Conservation (phyloP, 805 yeast species). For the Yarrowia phangngaensis region DNA sequence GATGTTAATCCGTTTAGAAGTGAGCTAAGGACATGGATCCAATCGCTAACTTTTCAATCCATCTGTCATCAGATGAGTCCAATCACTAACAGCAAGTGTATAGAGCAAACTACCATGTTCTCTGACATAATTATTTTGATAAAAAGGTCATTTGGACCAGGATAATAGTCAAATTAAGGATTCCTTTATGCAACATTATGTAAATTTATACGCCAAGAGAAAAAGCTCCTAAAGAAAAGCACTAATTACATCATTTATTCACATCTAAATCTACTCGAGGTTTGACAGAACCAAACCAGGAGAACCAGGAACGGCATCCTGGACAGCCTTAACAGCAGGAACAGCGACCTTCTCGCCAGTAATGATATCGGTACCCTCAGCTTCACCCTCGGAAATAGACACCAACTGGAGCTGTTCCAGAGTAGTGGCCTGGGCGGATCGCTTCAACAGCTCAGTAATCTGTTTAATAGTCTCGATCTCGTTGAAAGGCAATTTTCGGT, state of each 20-base stretch:
- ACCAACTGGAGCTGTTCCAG: conserved; percentile 59
- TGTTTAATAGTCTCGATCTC: conserved; percentile 63
- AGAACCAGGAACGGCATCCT: conserved; percentile 80
- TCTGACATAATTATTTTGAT: no score
- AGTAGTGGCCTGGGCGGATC: conserved; percentile 58
- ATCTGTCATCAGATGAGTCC: no score
- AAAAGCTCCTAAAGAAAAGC: background rate
- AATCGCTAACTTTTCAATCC: no score
- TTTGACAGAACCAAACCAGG: conserved; percentile 83
- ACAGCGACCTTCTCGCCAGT: conserved; percentile 69
- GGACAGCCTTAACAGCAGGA: conserved; percentile 60
- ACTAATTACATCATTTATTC: background rate
- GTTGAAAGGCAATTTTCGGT: conserved; percentile 79
- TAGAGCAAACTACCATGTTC: no score
- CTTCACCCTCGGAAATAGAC: conserved; percentile 58
- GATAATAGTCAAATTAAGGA: no score
- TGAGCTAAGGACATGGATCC: no score
- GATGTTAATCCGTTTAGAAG: no score
- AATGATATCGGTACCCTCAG: conserved; percentile 57
- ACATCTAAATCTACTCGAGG: conserved; percentile 39
- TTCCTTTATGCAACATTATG: no score
- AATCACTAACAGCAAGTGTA: no score
- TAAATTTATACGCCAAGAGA: no score
- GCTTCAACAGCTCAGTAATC: conserved; percentile 54
- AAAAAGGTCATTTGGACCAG: no score